These are phyloP conservation scores for Trichoderma sp. DNA, from an alignment of 2,329 filamentous ascomycete genomes.

Conservation along the genomic window DNA sequence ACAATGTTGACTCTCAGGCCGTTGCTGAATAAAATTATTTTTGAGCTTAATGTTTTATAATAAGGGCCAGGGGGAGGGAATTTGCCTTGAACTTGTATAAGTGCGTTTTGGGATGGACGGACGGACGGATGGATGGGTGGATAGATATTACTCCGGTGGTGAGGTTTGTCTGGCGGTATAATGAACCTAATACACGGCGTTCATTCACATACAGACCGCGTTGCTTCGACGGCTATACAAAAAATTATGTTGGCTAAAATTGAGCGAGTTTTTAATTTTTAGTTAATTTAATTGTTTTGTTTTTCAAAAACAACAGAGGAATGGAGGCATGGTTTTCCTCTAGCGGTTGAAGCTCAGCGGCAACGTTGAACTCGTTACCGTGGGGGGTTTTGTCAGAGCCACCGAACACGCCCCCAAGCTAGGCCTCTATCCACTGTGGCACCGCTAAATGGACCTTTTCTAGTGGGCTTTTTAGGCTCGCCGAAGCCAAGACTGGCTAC, in stretches of 20 bases:
- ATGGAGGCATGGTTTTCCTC: background rate
- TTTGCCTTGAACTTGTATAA: conserved; percentile 14
- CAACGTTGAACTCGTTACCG: conserved; percentile 1
- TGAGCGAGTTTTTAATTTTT: conserved; percentile 1
- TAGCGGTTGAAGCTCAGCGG: background rate
- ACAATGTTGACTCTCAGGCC: conserved; percentile 30
- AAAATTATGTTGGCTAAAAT: conserved; percentile 10
- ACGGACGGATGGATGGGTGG: background rate
- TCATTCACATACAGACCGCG: conserved; percentile 7
- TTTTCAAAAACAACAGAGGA: background rate
- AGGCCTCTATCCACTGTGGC: conserved; percentile 2
- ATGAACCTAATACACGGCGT: conserved; percentile 5
- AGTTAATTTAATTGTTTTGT: background rate
- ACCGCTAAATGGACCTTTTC: conserved; percentile 2
- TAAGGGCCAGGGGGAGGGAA: conserved; percentile 1
- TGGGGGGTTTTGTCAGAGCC: conserved; percentile 1
- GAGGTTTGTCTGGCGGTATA: background rate
- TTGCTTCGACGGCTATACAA: conserved; percentile 15
- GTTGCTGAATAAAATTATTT: conserved; percentile 11
- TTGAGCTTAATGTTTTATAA: background rate
- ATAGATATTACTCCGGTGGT: background rate
- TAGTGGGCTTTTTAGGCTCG: background rate
- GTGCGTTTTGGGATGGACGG: conserved; percentile 8
- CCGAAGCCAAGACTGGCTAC: background rate
- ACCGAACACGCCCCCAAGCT: conserved; percentile 3